phyloP scores from a whole-genome alignment of 2,329 filamentous ascomycete species.

The Xylariaceae sp. region DNA sequence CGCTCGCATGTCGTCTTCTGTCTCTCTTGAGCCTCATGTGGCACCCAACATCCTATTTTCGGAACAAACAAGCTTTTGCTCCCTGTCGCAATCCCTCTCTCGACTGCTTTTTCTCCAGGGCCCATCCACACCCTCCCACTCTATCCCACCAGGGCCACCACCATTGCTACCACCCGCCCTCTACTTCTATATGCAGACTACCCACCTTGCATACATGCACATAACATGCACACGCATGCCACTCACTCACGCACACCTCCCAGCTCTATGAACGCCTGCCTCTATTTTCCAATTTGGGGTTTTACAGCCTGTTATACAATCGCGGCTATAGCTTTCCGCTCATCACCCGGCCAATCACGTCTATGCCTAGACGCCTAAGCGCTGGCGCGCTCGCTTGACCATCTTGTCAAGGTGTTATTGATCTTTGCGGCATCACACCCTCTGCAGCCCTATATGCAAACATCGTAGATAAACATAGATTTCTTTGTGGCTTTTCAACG shows the following conservation, averaged over 20 bases:
- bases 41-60: slow-evolving; percentile 19
- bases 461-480: slow-evolving; percentile 14
- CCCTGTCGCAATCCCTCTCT: neutral
- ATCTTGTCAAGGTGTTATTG: neutral
- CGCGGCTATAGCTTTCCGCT: slow-evolving; percentile 17
- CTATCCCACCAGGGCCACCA: neutral
- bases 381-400: neutral
- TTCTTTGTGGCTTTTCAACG: neutral
- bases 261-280: slow-evolving; percentile 8
- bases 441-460: slow-evolving; percentile 3
- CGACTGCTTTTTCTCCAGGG: neutral
- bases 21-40: slow-evolving; percentile 20
- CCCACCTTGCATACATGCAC: neutral
- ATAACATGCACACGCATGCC: neutral
- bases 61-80: slow-evolving; percentile 20
- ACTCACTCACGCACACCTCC: neutral
- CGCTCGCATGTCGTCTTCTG: neutral
- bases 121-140: neutral
- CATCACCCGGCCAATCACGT: slow-evolving; percentile 10
- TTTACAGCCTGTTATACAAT: slow-evolving; percentile 17
- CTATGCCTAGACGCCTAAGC: slow-evolving; percentile 13
- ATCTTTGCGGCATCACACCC: too few species aligned
- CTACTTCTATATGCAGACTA: neutral
- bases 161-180: neutral
- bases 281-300: slow-evolving; percentile 13